Evolutionary conservation across 75 land plant genomes (phyloP).

Genomic region (Pinus albicaulis): DNA sequence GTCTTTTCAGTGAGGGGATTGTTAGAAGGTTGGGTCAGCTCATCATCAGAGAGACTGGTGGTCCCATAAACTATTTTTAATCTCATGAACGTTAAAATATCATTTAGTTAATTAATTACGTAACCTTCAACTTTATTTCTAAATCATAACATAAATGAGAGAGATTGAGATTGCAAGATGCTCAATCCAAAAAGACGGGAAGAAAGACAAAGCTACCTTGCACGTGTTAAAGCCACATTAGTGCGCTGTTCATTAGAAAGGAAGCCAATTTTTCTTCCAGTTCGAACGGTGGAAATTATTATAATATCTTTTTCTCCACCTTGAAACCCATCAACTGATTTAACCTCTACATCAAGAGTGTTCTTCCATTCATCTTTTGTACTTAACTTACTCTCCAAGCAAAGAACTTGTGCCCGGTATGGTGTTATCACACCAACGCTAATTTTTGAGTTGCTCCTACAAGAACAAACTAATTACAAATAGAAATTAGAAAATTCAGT

Average conservation of each 20-base stretch:
- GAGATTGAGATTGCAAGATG: neutral
- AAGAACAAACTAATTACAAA: slow-evolving; percentile 25
- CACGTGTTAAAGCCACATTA: slow-evolving; percentile 89
- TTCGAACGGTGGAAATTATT: slow-evolving; percentile 74
- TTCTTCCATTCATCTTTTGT: slow-evolving; percentile 12
- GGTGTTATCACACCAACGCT: slow-evolving; percentile 77
- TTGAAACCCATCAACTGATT: slow-evolving; percentile 89
- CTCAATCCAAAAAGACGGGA: neutral
- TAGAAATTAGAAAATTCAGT: neutral
- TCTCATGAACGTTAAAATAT: no score
- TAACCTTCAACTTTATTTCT: no score
- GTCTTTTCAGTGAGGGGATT: no score
- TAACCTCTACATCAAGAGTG: slow-evolving; percentile 48
- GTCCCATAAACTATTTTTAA: no score
- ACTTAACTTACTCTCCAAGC: slow-evolving; percentile 35
- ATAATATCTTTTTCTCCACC: slow-evolving; percentile 84
- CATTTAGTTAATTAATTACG: no score
- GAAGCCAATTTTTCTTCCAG: slow-evolving; percentile 54
- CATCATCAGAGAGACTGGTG: no score
- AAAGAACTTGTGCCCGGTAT: slow-evolving; percentile 63
- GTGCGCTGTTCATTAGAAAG: slow-evolving; percentile 47
- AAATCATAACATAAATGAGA: no score
- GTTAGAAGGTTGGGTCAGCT: no score
- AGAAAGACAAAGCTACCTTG: slow-evolving; percentile 40
- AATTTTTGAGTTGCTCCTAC: slow-evolving; percentile 11